A percentile compares a stretch with the other conserved stretches of the same genome.
These are phyloP conservation scores for baker's yeast (Saccharomyces cerevisiae) DNA, from an alignment of 805 yeast genomes.

Conservation along the genomic window DNA sequence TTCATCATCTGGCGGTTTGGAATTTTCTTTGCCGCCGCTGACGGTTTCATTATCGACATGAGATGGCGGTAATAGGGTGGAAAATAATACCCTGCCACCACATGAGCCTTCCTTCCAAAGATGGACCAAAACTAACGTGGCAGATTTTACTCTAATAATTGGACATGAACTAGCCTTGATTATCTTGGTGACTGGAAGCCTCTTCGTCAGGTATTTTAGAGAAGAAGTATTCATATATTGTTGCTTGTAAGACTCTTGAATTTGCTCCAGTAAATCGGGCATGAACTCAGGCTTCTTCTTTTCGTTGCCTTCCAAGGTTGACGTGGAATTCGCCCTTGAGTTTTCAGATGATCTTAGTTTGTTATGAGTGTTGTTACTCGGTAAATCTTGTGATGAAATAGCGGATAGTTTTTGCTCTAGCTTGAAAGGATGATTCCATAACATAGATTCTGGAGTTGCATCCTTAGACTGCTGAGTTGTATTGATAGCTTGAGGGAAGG, in stretches of 20 bases:
- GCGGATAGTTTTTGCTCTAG: not conserved
- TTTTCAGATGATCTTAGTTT: conserved; percentile 1
- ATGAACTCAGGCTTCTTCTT: conserved; percentile 10
- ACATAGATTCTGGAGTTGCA: not conserved
- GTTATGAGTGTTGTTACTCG: not conserved
- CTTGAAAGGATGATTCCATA: not conserved
- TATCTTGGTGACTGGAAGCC: conserved; percentile 21
- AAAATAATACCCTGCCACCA: conserved; percentile 27
- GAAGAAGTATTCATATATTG: conserved; percentile 21
- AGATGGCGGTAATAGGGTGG: conserved; percentile 25
- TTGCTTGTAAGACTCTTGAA: conserved; percentile 20
- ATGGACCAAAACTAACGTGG: conserved; percentile 22
- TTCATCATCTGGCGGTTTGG: conserved; percentile 3
- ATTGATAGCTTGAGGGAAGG: not conserved
- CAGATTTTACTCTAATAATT: conserved; percentile 20
- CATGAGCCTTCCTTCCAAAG: conserved; percentile 26
- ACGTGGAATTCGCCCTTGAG: conserved; percentile 1
- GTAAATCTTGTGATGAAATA: not conserved
- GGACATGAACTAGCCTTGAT: conserved; percentile 21
- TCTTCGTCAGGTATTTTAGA: conserved; percentile 20
- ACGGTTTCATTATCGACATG: conserved; percentile 4
- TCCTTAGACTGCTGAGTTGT: not conserved
- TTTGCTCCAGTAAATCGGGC: conserved; percentile 21
- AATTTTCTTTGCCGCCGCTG: conserved; percentile 2
- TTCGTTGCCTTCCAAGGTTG: conserved; percentile 3